Evolutionary conservation across 768 basidiomycete genomes (phyloP).

Genomic region (Leccinum incarnatum): DNA sequence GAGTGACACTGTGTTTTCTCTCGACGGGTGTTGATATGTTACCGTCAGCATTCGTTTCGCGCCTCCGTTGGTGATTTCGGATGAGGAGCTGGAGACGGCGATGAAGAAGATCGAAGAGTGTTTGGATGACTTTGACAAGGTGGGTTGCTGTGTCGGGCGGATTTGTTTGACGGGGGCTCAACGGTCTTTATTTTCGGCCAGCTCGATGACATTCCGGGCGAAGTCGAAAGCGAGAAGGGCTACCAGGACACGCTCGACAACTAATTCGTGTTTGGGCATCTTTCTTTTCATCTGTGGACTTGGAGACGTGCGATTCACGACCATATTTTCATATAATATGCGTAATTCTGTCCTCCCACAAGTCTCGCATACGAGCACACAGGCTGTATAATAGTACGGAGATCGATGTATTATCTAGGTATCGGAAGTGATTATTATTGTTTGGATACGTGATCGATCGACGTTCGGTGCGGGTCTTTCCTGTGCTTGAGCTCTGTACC

Average conservation of each 20-base stretch:
- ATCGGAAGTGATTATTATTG: not conserved
- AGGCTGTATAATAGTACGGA: constrained; percentile 8
- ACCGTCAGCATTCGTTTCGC: constrained; percentile 84
- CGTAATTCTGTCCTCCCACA: not conserved
- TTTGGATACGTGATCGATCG: not conserved
- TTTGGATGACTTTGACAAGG: constrained; percentile 77
- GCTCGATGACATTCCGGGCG: constrained; percentile 63
- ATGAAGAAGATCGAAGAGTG: constrained; percentile 74
- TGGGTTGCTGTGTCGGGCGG: constrained; percentile 30
- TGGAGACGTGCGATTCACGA: not conserved
- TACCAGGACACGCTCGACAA: constrained; percentile 39
- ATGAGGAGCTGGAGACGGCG: constrained; percentile 75
- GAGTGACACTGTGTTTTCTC: constrained; percentile 30
- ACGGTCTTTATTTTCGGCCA: constrained; percentile 14
- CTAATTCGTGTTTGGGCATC: constrained; percentile 1
- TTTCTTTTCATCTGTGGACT: not conserved
- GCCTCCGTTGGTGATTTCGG: constrained; percentile 92
- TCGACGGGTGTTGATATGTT: not conserved
- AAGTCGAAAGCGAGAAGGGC: constrained; percentile 59
- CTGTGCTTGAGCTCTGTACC: no score
- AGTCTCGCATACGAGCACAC: not conserved
- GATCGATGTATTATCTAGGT: constrained; percentile 5
- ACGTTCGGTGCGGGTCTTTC: no score
- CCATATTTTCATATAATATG: constrained; percentile 1
- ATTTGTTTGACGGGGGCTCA: not conserved